phyloP scores from a whole-genome alignment of 768 basidiomycete species.

The Cantharellus anzutake region DNA sequence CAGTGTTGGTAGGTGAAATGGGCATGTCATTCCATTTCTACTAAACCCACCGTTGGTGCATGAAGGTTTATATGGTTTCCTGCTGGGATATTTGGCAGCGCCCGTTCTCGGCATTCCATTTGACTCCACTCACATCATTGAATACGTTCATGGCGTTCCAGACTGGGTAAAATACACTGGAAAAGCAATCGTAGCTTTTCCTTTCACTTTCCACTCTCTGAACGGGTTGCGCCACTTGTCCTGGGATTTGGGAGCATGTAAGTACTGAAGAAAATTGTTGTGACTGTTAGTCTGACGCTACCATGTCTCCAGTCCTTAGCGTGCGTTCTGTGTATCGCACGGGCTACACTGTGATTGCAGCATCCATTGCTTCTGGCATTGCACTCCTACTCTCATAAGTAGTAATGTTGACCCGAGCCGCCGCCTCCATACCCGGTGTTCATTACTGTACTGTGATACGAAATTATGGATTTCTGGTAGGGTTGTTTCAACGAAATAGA shows the following conservation, averaged over 20 bases:
- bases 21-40: constrained; percentile 1
- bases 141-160: constrained; percentile 50
- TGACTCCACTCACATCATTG: constrained; percentile 59
- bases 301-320: constrained; percentile 36
- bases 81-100: constrained; percentile 67
- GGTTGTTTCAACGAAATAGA: too few species aligned
- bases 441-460: too few species aligned
- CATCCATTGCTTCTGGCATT: constrained; percentile 54
- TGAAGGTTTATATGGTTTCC: constrained; percentile 72
- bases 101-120: constrained; percentile 46
- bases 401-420: background rate
- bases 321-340: constrained; percentile 64
- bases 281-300: background rate
- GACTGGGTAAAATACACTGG: constrained; percentile 54
- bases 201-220: constrained; percentile 78
- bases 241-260: constrained; percentile 84
- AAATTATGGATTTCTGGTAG: too few species aligned
- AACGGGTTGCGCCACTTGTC: constrained; percentile 81
- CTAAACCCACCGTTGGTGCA: background rate
- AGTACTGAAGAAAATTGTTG: constrained; percentile 18
- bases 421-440: too few species aligned
- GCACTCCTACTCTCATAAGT: constrained; percentile 37
- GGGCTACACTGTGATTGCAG: constrained; percentile 71
- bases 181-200: constrained; percentile 63
- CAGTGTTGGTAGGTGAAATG: constrained; percentile 35